Evolutionary conservation across 2,329 filamentous ascomycete genomes (phyloP), one percentile per base, ranked within the genome.

Genomic region (Penicillium sp.): DNA sequence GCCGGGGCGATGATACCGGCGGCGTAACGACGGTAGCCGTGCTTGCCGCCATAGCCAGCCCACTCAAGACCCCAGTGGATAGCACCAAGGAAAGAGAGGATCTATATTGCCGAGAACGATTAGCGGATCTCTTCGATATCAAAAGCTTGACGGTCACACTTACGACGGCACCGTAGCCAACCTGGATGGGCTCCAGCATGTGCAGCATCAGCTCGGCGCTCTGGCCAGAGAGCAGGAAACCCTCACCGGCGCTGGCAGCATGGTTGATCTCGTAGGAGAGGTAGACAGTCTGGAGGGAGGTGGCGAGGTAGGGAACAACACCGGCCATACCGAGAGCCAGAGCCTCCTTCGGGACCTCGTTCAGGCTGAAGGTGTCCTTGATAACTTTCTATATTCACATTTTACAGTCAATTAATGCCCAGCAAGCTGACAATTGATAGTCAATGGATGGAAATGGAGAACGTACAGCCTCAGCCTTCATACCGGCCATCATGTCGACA

Each of bases 1-100:
- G 87, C 82, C 1, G 91, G 86, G 5, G 89, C 86, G 40, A 88
- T 67, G 12, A 95, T 82, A 60, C 91, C 91, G 57, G 90, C 82
- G n/a, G 82, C 82, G 68, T 95, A 96, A 55, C 91, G 86, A 61
- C 82, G 83, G 61, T 87, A 88, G 46, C 88, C 87, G 49, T 87
- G 84, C 54, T 79, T 62, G 64, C 81, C 71, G 70, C 84, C 74
- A 68, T 78, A 84, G 73, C 86, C 75, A 44, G 87, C 87, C 69
- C 86, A 95, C 72, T 95, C 90, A 15, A 95, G 78, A 48, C 91
- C 91, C 87, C 92, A 96, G 72, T 96, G 92, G 63, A 95, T 84
- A 29, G 91, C 91, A 39, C 92, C 92, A 1, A 96, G 81, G 78
- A 95, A 96, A 25, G 90, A 95, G 61, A 95, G 87, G 62, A 95